Conservation (phyloP, 148 eudicot genomes). For the Chenopodium quinoa region DNA sequence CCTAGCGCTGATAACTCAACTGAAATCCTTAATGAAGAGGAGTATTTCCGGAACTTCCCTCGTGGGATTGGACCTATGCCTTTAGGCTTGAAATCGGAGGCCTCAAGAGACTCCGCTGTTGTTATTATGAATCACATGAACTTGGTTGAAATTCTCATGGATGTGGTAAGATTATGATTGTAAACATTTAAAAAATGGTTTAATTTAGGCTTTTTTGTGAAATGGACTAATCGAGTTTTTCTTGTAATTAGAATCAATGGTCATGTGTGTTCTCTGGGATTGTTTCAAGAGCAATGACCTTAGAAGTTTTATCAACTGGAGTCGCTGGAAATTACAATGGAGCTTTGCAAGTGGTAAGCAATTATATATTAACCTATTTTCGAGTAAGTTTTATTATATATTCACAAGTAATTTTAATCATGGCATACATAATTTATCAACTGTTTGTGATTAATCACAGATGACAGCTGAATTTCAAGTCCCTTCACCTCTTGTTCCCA, state of each 20-base stretch:
- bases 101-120: conserved; percentile 74
- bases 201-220: not conserved
- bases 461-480: conserved; percentile 91
- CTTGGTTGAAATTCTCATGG: conserved; percentile 82
- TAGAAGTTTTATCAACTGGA: conserved; percentile 86
- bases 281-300: conserved; percentile 80
- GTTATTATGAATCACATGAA: conserved; percentile 85
- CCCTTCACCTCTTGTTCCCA: conserved; percentile 91
- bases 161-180: conserved; percentile 48
- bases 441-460: conserved; percentile 27
- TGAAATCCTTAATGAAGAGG: conserved; percentile 62
- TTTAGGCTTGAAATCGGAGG: conserved; percentile 67
- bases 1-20: conserved; percentile 39
- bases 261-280: conserved; percentile 66
- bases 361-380: not conserved
- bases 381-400: not conserved
- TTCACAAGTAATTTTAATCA: not conserved
- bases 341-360: conserved; percentile 85
- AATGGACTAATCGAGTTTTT: not conserved
- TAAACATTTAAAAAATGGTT: not conserved
- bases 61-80: conserved; percentile 79
- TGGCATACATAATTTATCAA: not conserved
- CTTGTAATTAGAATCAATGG: conserved; percentile 70
- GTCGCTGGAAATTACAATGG: conserved; percentile 95
- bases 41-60: conserved; percentile 68